Conservation (phyloP, 169 alveolate species). For the Babesia bovis region DNA sequence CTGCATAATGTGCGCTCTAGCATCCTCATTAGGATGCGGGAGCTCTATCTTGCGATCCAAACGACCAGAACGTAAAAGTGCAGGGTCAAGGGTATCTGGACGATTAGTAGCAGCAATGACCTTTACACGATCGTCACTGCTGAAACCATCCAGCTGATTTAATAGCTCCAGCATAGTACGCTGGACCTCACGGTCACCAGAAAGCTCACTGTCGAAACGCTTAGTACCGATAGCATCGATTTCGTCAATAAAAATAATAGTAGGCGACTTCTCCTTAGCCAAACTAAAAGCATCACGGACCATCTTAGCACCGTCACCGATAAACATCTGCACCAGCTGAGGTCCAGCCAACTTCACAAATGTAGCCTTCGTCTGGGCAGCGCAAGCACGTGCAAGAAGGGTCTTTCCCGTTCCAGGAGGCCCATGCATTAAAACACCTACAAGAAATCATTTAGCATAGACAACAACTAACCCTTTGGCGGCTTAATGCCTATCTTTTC, state of each 20-base stretch:
- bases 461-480: slow-evolving; percentile 88
- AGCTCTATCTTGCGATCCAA: slow-evolving; percentile 98
- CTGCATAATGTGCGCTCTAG: slow-evolving; percentile 93
- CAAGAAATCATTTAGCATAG: not conserved
- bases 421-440: slow-evolving; percentile 97
- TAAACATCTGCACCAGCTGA: slow-evolving; percentile 98
- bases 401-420: slow-evolving; percentile 98
- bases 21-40: slow-evolving; percentile 98
- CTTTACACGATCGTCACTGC: slow-evolving; percentile 89
- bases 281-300: slow-evolving; percentile 98
- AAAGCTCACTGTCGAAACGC: slow-evolving; percentile 92
- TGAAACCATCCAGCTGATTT: slow-evolving; percentile 94
- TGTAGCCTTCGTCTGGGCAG: slow-evolving; percentile 96
- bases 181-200: slow-evolving; percentile 98
- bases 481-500: slow-evolving; percentile 98
- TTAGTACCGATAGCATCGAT: slow-evolving; percentile 98
- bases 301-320: slow-evolving; percentile 99
- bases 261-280: slow-evolving; percentile 99
- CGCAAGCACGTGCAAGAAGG: slow-evolving; percentile 94
- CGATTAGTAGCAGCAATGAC: slow-evolving; percentile 99
- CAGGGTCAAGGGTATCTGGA: slow-evolving; percentile 98
- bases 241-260: slow-evolving; percentile 98
- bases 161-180: slow-evolving; percentile 98
- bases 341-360: slow-evolving; percentile 98
- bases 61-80: slow-evolving; percentile 98